Percentiles rank a stretch among this genome's conserved stretches.
Evolutionary conservation across 1,139 yeast genomes (phyloP).

Genomic region (Hanseniaspora uvarum): DNA sequence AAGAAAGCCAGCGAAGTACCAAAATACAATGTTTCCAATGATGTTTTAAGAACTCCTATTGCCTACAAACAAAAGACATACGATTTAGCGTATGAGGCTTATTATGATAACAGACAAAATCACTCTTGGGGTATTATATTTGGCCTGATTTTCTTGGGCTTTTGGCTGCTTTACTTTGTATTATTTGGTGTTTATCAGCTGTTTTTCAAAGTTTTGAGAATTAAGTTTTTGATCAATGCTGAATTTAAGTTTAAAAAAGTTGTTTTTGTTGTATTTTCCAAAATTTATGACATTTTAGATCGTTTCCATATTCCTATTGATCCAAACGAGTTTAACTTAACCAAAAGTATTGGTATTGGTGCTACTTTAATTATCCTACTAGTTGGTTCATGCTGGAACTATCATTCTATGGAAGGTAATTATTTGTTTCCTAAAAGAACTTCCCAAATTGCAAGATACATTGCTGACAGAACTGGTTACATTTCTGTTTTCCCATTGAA

Average conservation of each 20-base stretch:
- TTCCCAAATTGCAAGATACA: conserved; percentile 34
- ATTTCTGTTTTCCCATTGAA: conserved; percentile 43
- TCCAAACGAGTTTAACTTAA: conserved; percentile 22
- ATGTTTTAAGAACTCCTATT: conserved; percentile 18
- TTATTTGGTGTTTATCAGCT: conserved; percentile 3
- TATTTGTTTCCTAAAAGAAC: conserved; percentile 34
- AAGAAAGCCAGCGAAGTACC: conserved; percentile 21
- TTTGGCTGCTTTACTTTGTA: conserved; percentile 17
- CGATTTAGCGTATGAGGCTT: conserved; percentile 3
- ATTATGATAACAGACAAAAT: conserved; percentile 15
- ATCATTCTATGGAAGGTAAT: conserved; percentile 35
- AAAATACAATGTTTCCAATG: conserved; percentile 17
- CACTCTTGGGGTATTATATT: conserved; percentile 16
- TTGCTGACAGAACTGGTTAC: conserved; percentile 46
- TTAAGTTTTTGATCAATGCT: neutral
- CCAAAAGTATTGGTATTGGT: conserved; percentile 26
- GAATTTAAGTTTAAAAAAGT: neutral
- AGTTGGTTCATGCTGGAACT: conserved; percentile 34
- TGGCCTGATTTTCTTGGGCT: conserved; percentile 21
- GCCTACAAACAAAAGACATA: conserved; percentile 12
- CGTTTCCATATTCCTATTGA: neutral
- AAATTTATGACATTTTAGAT: neutral
- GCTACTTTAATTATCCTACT: conserved; percentile 36
- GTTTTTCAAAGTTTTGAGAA: neutral
- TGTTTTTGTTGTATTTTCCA: neutral